phyloP scores from a whole-genome alignment of 768 basidiomycete genomes.

The Rhizopogon sp. region DNA sequence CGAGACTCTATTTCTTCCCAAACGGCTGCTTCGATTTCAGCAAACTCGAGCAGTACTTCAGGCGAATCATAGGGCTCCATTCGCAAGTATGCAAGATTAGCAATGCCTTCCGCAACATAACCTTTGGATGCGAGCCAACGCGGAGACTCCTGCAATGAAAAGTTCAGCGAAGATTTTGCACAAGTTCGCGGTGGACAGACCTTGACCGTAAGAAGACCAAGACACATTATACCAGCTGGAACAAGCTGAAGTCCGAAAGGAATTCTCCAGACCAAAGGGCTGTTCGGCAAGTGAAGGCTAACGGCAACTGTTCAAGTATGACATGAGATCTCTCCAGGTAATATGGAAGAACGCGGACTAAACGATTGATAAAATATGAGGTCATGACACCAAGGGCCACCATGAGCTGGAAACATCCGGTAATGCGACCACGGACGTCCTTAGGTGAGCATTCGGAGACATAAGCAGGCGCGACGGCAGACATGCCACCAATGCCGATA shows the following conservation, averaged over 20 bases:
- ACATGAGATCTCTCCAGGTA: not conserved
- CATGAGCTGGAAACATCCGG: slow-evolving; percentile 84
- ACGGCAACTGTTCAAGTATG: slow-evolving; percentile 46
- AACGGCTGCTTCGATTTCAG: slow-evolving; percentile 80
- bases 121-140: slow-evolving; percentile 71
- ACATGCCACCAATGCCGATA: slow-evolving; percentile 78
- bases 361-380: slow-evolving; percentile 78
- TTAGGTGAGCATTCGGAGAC: slow-evolving; percentile 88
- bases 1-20: slow-evolving; percentile 66
- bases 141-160: slow-evolving; percentile 57
- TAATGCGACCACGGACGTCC: slow-evolving; percentile 80
- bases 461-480: slow-evolving; percentile 79
- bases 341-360: slow-evolving; percentile 21
- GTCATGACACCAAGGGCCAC: slow-evolving; percentile 82
- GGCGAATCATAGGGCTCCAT: slow-evolving; percentile 35
- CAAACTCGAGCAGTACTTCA: slow-evolving; percentile 54
- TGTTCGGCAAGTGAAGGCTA: slow-evolving; percentile 44
- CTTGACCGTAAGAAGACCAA: slow-evolving; percentile 66
- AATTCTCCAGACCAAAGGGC: slow-evolving; percentile 50
- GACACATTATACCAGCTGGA: slow-evolving; percentile 64
- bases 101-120: slow-evolving; percentile 45
- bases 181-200: slow-evolving; percentile 16
- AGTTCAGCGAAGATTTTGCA: slow-evolving; percentile 4
- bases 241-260: slow-evolving; percentile 75
- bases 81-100: slow-evolving; percentile 63